These are phyloP conservation scores for Hypoxylon sp. DNA, from an alignment of 2,329 filamentous ascomycete species.

Conservation along the genomic window DNA sequence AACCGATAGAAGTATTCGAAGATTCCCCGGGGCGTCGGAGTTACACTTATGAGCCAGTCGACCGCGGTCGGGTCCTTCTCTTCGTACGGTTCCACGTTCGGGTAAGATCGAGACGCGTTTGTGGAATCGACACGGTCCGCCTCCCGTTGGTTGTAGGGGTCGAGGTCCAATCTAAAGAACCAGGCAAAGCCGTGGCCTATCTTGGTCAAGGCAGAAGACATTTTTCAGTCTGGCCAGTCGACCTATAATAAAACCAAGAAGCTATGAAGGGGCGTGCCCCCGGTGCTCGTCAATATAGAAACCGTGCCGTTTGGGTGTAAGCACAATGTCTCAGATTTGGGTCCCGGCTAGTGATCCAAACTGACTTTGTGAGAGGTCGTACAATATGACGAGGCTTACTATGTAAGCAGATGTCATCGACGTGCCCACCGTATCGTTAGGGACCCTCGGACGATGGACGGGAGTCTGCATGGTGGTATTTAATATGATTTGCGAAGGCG, in stretches of 20 bases:
- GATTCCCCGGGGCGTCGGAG: slow-evolving; percentile 68
- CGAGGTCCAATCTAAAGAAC: slow-evolving; percentile 80
- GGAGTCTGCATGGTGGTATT: slow-evolving; percentile 36
- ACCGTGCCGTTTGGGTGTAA: slow-evolving; percentile 8
- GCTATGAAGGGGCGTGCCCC: slow-evolving; percentile 18
- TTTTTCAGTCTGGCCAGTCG: slow-evolving; percentile 24
- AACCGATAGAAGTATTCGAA: slow-evolving; percentile 73
- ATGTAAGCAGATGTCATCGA: slow-evolving; percentile 26
- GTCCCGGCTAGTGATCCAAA: slow-evolving; percentile 13
- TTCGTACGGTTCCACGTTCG: slow-evolving; percentile 76
- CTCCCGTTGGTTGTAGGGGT: slow-evolving; percentile 57
- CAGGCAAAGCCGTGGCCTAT: slow-evolving; percentile 80
- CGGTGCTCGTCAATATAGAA: slow-evolving; percentile 7
- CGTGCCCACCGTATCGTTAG: slow-evolving; percentile 22
- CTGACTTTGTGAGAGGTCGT: slow-evolving; percentile 13
- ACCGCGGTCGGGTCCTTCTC: slow-evolving; percentile 80
- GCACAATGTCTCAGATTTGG: slow-evolving; percentile 9
- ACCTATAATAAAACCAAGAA: slow-evolving; percentile 11
- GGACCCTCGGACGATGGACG: slow-evolving; percentile 10
- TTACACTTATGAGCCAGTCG: slow-evolving; percentile 76
- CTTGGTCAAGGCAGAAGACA: slow-evolving; percentile 59
- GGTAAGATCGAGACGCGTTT: slow-evolving; percentile 51
- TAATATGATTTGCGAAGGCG: slow-evolving; percentile 28
- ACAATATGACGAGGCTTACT: slow-evolving; percentile 20
- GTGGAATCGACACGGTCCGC: slow-evolving; percentile 64